Evolutionary conservation across 306 rosid species (phyloP).

Genomic region (Medicago arabica): DNA sequence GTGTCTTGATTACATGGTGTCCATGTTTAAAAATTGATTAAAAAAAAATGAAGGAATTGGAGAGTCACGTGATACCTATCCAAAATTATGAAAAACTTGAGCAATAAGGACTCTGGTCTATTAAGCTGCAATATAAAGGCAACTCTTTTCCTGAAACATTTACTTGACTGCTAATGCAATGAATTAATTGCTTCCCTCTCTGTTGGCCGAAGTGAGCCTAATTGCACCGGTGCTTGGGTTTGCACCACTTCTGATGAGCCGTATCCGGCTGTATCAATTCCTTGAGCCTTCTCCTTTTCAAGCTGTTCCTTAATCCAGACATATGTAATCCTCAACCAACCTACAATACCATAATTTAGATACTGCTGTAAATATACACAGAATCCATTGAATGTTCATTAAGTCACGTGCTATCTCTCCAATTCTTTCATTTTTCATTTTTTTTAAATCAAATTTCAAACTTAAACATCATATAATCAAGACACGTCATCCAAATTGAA

Average conservation of each 20-base stretch:
- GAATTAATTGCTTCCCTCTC: constrained; percentile 59
- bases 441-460: no score
- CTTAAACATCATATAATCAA: no score
- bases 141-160: constrained; percentile 27
- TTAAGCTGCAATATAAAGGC: constrained; percentile 26
- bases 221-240: constrained; percentile 96
- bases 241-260: constrained; percentile 95
- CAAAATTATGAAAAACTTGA: no score
- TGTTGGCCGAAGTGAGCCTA: constrained; percentile 91
- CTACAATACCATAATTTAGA: constrained; percentile 49
- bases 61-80: no score
- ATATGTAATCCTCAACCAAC: constrained; percentile 91
- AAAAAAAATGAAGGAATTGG: no score
- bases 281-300: constrained; percentile 83
- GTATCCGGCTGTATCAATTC: constrained; percentile 67
- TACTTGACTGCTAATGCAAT: constrained; percentile 6
- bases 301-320: constrained; percentile 97
- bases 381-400: constrained; percentile 19
- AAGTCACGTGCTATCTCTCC: no score
- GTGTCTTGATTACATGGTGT: no score
- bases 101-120: no score
- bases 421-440: no score
- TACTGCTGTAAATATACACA: constrained; percentile 14
- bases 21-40: no score
- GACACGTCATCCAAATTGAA: no score